Base-by-base conservation (phyloP, 2,329 filamentous ascomycete genomes). In the Westerdykella sp. region DNA sequence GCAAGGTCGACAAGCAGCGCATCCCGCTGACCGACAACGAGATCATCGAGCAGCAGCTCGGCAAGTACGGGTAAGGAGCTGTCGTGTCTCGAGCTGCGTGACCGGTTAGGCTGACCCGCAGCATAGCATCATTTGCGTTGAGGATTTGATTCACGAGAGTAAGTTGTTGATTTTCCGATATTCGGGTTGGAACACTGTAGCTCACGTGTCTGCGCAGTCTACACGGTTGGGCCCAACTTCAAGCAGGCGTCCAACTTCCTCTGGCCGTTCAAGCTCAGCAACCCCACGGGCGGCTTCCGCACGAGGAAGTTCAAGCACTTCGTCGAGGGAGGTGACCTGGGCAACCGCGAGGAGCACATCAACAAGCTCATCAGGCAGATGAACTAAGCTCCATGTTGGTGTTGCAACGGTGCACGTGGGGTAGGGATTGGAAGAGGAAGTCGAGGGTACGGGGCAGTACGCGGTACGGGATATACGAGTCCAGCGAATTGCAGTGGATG, bases 261-360 rank as follows among this genome's bases (percentile, higher is more conserved):
- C 61, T 98, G 93, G 93, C 93, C 93, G 70, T 98, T 98, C 84
- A 97, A 98, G 86, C 86, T 98, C 61, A 89, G 83, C 82, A 96
- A 95, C 83, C 93, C 93, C 69, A 97, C 77, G 63, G 93, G 93
- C 72, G 91, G 93, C 57, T 98, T 97, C 88, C 85, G 85, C 63
- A 75, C 85, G 65, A 81, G 93, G 76, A 98, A 97, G 81, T 97
- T 97, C 84, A 93, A 89, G 80, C 90, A 97, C 80, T 97, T 87
- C 78, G 87, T 97, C 54, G 87, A 96, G 80, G 93, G 91, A 75
- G 93, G 93, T 84, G 93, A 98, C 75, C 78, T 94, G 63, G 93
- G 93, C 72, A 97, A 98, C 83, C 86, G 93, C 60, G 93, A 98
- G 80, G 90, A 97, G 67, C 84, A 90, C 78, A 96, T 97, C 83